A percentile compares a stretch with the other conserved stretches of the same genome.
These are phyloP conservation scores for Leccinum pachyderme DNA, from an alignment of 1,284 basidiomycete genomes.

Conservation along the genomic window DNA sequence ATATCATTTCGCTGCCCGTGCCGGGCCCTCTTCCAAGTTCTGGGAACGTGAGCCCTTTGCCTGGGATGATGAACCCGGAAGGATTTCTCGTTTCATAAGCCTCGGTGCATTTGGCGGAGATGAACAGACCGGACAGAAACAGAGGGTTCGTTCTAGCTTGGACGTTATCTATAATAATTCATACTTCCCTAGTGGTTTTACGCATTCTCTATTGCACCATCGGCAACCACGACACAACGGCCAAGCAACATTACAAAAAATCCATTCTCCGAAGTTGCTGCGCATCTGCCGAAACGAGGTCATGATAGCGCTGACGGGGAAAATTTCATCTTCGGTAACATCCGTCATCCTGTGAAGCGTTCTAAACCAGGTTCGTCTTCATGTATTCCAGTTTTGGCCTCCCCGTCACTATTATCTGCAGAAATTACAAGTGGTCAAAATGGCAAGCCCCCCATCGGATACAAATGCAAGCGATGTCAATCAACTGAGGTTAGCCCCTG, in stretches of 20 bases:
- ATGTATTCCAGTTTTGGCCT: not conserved
- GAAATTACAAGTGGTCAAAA: slow-evolving; percentile 37
- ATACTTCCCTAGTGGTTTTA: slow-evolving; percentile 66
- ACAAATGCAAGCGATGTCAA: slow-evolving; percentile 76
- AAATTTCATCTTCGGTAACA: slow-evolving; percentile 69
- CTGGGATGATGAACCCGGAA: slow-evolving; percentile 72
- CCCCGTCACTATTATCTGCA: slow-evolving; percentile 9
- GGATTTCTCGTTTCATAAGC: slow-evolving; percentile 77
- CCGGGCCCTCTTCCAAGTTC: slow-evolving; percentile 60
- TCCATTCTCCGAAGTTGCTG: slow-evolving; percentile 55
- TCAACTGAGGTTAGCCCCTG: slow-evolving; percentile 58
- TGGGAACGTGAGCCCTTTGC: slow-evolving; percentile 92
- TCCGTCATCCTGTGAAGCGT: slow-evolving; percentile 55
- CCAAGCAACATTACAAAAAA: slow-evolving; percentile 72
- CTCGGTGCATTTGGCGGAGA: slow-evolving; percentile 83
- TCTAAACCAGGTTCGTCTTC: slow-evolving; percentile 46
- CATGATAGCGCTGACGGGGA: slow-evolving; percentile 47
- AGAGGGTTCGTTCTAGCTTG: slow-evolving; percentile 56
- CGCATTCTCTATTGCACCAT: slow-evolving; percentile 63
- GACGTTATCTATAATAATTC: slow-evolving; percentile 1
- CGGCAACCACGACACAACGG: slow-evolving; percentile 37
- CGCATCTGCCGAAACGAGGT: slow-evolving; percentile 51
- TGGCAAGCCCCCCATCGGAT: slow-evolving; percentile 64
- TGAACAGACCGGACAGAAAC: slow-evolving; percentile 60
- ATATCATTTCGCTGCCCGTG: slow-evolving; percentile 75